Evolutionary conservation across 129 eudicot genomes (phyloP), one percentile per base, ranked within the genome.

Genomic region (Heracleum sosnowskyi): DNA sequence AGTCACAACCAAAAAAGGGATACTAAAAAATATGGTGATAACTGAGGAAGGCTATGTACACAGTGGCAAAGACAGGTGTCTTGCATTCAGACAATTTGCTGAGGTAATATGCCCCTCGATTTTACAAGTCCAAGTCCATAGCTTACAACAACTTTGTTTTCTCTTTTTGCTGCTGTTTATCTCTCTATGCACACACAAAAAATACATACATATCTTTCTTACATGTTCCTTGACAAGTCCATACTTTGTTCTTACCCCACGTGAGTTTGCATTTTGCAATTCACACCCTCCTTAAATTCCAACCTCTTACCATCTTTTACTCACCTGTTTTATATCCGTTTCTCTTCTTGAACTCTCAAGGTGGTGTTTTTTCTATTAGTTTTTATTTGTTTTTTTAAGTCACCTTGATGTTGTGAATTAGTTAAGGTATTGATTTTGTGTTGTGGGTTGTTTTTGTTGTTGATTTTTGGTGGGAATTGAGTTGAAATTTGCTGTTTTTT

Each of bases 81-180:
- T 18, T 69, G 29, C 22, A 45, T 18, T 64, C 82, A 76, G 8
- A 39, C 74, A 77, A 77, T 62, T 76, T 84, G 78, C 64, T 69
- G 70, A 76, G 33, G 62, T 75, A 47, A 69, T 75, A 84, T 76
- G 86, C 57, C 75, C 77, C 83, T 85, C 31, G 49, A 28, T 44
- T 74, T 73, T 26, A 2, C 34, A 34, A 68, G 24, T 69, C 5
- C 11, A 5, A 68, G 34, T 39, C 40, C 7, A 18, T 31, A 36
- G 28, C 11, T 24, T 28, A 13, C 16, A 11, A 26, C 51, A 34
- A 34, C 26, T 34, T 69, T 36, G 41, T 16, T 4, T 36, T 69
- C 74, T 36, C 73, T 69, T 36, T 20, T 68, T 13, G 72, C 17
- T 69, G 28, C 74, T 28, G 72, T 33, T 66, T 63, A 26, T 24